Evolutionary conservation across 2,329 filamentous ascomycete genomes (phyloP).

Genomic region (Furcasterigmium sp.): DNA sequence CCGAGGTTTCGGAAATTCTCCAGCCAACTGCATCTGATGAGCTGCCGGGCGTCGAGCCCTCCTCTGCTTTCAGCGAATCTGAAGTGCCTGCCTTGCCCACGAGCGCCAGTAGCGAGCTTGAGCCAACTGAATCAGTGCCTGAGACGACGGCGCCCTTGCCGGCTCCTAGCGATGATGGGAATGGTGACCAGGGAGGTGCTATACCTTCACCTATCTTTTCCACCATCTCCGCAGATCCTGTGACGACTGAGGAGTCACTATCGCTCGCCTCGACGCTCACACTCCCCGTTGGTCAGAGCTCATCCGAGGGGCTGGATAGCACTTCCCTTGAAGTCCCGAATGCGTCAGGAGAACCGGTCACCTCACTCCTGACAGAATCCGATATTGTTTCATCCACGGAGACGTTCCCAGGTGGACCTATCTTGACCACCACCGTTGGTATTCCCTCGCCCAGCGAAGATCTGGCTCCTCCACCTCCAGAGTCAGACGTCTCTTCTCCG

Average conservation of each 20-base stretch:
- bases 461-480: neutral
- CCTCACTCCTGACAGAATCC: too few relatives aligned
- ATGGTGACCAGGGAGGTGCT: neutral
- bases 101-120: neutral
- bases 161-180: neutral
- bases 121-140: neutral
- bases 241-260: neutral
- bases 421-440: neutral
- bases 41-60: neutral
- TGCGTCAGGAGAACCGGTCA: too few relatives aligned
- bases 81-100: too few relatives aligned
- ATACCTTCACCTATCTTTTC: constrained; percentile 1
- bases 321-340: too few relatives aligned
- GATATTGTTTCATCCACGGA: neutral
- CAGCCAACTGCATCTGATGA: neutral
- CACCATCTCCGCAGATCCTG: neutral
- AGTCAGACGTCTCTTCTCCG: constrained; percentile 6
- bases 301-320: neutral
- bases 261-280: neutral
- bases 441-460: neutral
- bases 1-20: neutral
- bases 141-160: neutral
- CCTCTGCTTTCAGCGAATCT: too few relatives aligned
- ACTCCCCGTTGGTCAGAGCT: neutral
- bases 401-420: neutral